phyloP scores from a whole-genome alignment of 768 basidiomycete genomes.

The Naganishia vaughanmartiniae region DNA sequence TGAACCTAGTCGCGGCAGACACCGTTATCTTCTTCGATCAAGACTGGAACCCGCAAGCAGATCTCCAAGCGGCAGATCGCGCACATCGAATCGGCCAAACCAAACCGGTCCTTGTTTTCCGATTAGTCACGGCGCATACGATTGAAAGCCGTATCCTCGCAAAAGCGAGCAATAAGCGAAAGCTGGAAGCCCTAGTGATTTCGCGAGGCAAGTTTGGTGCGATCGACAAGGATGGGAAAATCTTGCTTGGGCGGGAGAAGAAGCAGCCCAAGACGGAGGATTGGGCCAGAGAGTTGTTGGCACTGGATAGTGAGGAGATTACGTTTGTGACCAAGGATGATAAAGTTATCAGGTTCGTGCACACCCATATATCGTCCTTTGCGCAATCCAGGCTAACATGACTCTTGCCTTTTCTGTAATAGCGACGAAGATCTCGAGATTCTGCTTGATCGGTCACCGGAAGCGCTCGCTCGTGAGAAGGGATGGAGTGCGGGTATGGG shows the following conservation, averaged over 20 bases:
- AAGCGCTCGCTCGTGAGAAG: conserved; percentile 46
- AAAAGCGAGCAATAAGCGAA: conserved; percentile 63
- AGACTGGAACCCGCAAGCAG: conserved; percentile 91
- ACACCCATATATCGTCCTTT: neutral
- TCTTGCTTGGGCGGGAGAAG: conserved; percentile 47
- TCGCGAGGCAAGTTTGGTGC: conserved; percentile 92
- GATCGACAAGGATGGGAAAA: conserved; percentile 55
- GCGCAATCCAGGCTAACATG: neutral
- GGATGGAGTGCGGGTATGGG: conserved; percentile 48
- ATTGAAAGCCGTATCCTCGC: conserved; percentile 90
- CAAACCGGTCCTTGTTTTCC: conserved; percentile 81
- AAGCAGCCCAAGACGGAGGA: conserved; percentile 56
- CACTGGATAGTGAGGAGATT: conserved; percentile 83
- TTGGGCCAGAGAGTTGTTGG: conserved; percentile 72
- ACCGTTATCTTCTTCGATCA: conserved; percentile 93
- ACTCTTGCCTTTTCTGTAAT: neutral
- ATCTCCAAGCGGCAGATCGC: conserved; percentile 90
- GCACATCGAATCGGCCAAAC: conserved; percentile 96
- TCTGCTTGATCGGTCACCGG: conserved; percentile 67
- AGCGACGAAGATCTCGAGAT: conserved; percentile 76
- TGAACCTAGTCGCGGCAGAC: conserved; percentile 62
- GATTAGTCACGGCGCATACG: conserved; percentile 71
- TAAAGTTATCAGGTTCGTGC: conserved; percentile 60
- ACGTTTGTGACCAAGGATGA: conserved; percentile 74
- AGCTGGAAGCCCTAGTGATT: conserved; percentile 91